phyloP scores from a whole-genome alignment of 495 filamentous ascomycete genomes.

The Neurospora terricola region DNA sequence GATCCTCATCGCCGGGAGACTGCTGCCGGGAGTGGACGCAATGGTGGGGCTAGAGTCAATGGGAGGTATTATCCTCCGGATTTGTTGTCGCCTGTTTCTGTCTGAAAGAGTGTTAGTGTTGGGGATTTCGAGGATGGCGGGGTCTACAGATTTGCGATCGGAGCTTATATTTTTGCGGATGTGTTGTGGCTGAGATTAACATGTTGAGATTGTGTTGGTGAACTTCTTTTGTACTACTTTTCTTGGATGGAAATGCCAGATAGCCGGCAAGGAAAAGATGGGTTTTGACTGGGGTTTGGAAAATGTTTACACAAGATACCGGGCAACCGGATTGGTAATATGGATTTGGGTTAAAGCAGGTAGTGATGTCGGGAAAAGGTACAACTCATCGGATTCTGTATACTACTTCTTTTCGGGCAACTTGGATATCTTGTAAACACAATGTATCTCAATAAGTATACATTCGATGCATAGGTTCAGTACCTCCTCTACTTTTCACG shows the following conservation, averaged over 20 bases:
- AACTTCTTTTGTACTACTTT: background rate
- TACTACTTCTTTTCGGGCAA: background rate
- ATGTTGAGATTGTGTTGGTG: background rate
- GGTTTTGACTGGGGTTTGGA: background rate
- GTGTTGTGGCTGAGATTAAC: background rate
- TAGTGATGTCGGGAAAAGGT: background rate
- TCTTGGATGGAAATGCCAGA: background rate
- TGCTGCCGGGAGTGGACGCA: background rate
- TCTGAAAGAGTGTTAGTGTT: background rate
- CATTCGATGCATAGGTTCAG: too few relatives aligned
- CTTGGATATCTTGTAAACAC: background rate
- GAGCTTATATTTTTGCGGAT: background rate
- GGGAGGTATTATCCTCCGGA: background rate
- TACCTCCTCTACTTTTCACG: background rate
- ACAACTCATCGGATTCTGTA: background rate
- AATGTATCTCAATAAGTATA: too few relatives aligned
- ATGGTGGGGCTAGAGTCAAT: background rate
- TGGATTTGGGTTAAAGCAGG: too few relatives aligned
- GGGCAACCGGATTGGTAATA: background rate
- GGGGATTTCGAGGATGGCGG: background rate
- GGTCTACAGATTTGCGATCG: background rate
- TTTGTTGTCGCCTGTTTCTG: slow-evolving; percentile 3
- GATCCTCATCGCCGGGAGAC: background rate
- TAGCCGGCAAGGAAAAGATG: background rate
- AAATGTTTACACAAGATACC: background rate